These are phyloP conservation scores for Solanum aculeatissimum DNA, from an alignment of 305 asterid genomes.

Conservation along the genomic window DNA sequence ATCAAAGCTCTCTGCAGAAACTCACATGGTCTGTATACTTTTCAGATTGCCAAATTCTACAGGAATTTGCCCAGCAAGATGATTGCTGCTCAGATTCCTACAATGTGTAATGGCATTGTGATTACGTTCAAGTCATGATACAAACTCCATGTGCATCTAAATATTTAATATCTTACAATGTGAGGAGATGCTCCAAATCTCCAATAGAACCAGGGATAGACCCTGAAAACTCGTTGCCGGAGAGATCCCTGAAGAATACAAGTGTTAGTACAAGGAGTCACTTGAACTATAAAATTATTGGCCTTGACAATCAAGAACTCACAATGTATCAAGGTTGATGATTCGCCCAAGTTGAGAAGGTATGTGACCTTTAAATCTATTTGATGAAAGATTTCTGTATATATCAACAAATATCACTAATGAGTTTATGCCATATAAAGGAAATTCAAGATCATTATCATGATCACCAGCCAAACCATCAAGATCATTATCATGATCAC, in stretches of 20 bases:
- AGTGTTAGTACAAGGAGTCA: conserved; percentile 2
- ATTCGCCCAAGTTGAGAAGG: conserved; percentile 82
- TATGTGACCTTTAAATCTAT: conserved; percentile 60
- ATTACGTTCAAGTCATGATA: not conserved
- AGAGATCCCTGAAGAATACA: conserved; percentile 58
- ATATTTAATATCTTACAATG: conserved; percentile 38
- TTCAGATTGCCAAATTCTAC: conserved; percentile 72
- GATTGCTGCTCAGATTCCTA: conserved; percentile 84
- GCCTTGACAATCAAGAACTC: conserved; percentile 16
- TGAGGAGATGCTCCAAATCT: conserved; percentile 93
- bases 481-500: not conserved
- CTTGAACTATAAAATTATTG: not conserved
- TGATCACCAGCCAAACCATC: not conserved
- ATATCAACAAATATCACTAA: not conserved
- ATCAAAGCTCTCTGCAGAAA: not conserved
- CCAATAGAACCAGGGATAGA: conserved; percentile 80
- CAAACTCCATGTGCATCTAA: not conserved
- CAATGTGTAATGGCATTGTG: not conserved
- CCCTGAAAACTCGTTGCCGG: conserved; percentile 74
- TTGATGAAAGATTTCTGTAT: conserved; percentile 80
- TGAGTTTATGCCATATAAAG: not conserved
- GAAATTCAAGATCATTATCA: not conserved
- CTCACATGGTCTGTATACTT: conserved; percentile 84
- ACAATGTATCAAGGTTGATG: conserved; percentile 87
- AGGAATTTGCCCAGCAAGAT: conserved; percentile 57